Evolutionary conservation across 345 rosid genomes (phyloP).

Genomic region (Erysimum cheiranthoides): DNA sequence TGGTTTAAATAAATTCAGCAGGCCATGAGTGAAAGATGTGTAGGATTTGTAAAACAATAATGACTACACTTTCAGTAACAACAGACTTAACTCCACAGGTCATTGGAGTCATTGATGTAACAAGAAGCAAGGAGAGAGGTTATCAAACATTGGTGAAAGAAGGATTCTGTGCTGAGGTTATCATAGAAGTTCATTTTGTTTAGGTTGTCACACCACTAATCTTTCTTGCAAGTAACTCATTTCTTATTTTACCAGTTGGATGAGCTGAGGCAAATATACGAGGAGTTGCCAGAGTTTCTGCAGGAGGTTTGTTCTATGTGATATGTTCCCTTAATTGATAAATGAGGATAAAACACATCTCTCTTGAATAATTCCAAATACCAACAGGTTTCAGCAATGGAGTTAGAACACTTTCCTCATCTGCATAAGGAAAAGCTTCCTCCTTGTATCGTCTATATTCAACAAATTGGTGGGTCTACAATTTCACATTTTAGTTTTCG

Average conservation of each 20-base stretch:
- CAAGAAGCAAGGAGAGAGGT: constrained; percentile 83
- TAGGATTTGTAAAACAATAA: constrained; percentile 8
- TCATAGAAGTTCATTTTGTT: constrained; percentile 10
- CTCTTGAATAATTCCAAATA: constrained; percentile 32
- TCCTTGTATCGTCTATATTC: constrained; percentile 81
- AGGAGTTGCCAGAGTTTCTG: constrained; percentile 89
- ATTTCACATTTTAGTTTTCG: constrained; percentile 20
- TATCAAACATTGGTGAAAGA: constrained; percentile 89
- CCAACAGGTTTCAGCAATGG: constrained; percentile 74
- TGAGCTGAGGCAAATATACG: constrained; percentile 92
- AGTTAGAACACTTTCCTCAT: constrained; percentile 72
- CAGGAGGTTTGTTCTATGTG: constrained; percentile 64
- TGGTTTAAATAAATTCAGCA: constrained; percentile 6
- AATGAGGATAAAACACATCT: constrained; percentile 20
- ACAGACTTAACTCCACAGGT: constrained; percentile 53
- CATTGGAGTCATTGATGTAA: constrained; percentile 85
- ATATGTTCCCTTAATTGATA: constrained; percentile 29
- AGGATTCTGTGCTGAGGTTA: constrained; percentile 93
- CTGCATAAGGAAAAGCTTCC: constrained; percentile 54
- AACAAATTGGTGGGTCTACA: constrained; percentile 78
- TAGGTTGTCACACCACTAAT: constrained; percentile 18
- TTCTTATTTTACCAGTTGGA: constrained; percentile 65
- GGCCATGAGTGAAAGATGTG: constrained; percentile 23
- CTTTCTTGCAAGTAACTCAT: constrained; percentile 12
- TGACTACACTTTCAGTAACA: constrained; percentile 28